Base-by-base conservation (phyloP, 2,329 filamentous ascomycete genomes). In the Seiridium cupressi region DNA sequence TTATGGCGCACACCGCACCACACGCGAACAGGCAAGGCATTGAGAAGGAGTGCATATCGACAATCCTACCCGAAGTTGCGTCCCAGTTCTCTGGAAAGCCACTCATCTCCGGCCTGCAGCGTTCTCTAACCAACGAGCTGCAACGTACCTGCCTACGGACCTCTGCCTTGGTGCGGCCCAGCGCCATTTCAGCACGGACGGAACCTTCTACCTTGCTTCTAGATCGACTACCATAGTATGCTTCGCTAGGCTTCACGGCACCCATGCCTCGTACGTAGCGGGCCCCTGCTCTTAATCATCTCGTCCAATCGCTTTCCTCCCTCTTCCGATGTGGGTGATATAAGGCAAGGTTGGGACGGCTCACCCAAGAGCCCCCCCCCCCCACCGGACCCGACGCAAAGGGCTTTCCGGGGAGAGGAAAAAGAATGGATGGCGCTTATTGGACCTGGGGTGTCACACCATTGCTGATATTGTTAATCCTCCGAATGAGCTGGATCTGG, bases 21-120 rank as follows among this genome's bases (percentile, higher is more conserved):
- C 46, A 49, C 11, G 8, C 8, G 40, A 11, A 8, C 46, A 51
- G 49, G n/a, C 9, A 3, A 6, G 18, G 36, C 11, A 26, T 40
- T 40, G 51, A 5, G 51, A 44, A 44, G 51, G 32, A 55, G 11
- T 44, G n/a, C n/a, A 26, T 5, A 13, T n/a, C 11, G 11, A 26
- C 9, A 18, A 40, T 55, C 36, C 51, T 42, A 40, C 36, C 36
- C 34, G 35, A 42, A 13, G n/a, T 40, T 42, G 10, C 26, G 34
- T 55, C 51, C 51, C 51, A 44, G 36, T n/a, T 11, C 10, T 42
- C 51, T 42, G 51, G 51, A 42, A 55, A 51, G 13, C 49, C 49
- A 53, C 49, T 36, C 49, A 53, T 53, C 49, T 53, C 32, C 18
- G 49, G 7, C 18, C 49, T 31, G 40, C 46, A 11, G n/a, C 32